Conservation (phyloP, 1,284 basidiomycete genomes). For the Pseudozyma thailandica region DNA sequence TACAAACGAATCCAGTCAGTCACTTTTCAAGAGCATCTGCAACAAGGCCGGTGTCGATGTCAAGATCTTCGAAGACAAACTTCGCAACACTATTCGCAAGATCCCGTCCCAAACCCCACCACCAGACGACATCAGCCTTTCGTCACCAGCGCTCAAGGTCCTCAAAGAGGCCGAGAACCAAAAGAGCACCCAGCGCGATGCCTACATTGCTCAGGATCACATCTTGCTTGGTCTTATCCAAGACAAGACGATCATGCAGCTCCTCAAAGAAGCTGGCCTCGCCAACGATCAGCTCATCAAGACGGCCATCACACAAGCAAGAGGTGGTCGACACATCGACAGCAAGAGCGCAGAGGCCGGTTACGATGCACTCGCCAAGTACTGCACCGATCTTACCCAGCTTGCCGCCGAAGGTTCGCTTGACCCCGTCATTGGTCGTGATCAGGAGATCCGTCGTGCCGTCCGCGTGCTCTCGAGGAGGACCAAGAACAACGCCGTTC, state of each 20-base stretch:
- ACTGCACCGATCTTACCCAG: conserved; percentile 73
- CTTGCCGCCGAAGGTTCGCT: conserved; percentile 71
- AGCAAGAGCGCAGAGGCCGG: conserved; percentile 75
- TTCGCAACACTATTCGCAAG: conserved; percentile 59
- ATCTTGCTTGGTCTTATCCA: conserved; percentile 80
- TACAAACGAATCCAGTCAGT: conserved; percentile 68
- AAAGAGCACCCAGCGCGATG: conserved; percentile 75
- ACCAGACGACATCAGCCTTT: conserved; percentile 62
- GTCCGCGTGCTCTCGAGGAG: conserved; percentile 69
- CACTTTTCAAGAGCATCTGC: conserved; percentile 80
- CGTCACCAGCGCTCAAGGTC: conserved; percentile 55
- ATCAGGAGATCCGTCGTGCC: conserved; percentile 65
- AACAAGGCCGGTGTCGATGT: conserved; percentile 81
- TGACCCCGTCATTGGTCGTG: conserved; percentile 73
- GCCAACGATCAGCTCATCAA: conserved; percentile 78
- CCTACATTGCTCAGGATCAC: conserved; percentile 91
- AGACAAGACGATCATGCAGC: conserved; percentile 75
- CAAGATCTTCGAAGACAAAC: conserved; percentile 53
- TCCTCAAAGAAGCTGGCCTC: conserved; percentile 80
- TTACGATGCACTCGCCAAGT: conserved; percentile 68
- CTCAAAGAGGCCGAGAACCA: conserved; percentile 60
- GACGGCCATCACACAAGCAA: conserved; percentile 80
- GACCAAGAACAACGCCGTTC: conserved; percentile 91
- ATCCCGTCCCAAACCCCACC: conserved; percentile 64
- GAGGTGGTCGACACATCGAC: conserved; percentile 84